Evolutionary conservation across 129 eudicot genomes (phyloP), one percentile per base, ranked within the genome.

Genomic region (Centrapalus pauciflorus): DNA sequence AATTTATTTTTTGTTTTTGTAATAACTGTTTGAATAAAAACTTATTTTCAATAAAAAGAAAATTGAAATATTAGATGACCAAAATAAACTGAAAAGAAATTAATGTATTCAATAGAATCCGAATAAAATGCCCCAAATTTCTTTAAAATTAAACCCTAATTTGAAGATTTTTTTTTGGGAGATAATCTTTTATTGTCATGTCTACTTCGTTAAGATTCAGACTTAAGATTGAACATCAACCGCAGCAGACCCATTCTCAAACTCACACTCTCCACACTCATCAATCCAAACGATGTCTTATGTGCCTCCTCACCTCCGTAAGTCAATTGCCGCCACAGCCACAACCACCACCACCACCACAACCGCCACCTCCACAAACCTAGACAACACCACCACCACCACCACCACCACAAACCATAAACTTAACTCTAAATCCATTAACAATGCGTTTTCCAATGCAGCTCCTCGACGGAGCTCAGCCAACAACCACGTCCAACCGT

Each of bases 251-350:
- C 40, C 24, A 28, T 45, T 20, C 60, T 3, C 73, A 33, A 28
- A 69, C 75, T 29, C 67, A 49, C 68, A 12, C 76, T 3, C 73
- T 62, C 17, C 35, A 27, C 69, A 58, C 72, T 27, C 79, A 43
- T 71, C 73, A 71, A 77, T 69, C 72, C 64, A 35, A 69, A 60
- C 81, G 63, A 85, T 85, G 85, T 82, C 96, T 64, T 88, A 88
- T 58, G 89, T 88, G 6, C 96, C 96, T 77, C 96, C 92, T 68
- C 96, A 88, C 77, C 92, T 88, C 69, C 79, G 92, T 34, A 82
- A 76, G 65, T 79, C 90, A 24, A 25, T 62, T 81, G 63, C 90
- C 72, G 55, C 75, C 75, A 29, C 70, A 64, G 59, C 73, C 55
- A 14, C 76, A 37, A 2, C 75, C 11, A 23, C 62, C 55, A 30